Evolutionary conservation across 78 protist species (phyloP).

Genomic region (Dictyostelium purpureum): DNA sequence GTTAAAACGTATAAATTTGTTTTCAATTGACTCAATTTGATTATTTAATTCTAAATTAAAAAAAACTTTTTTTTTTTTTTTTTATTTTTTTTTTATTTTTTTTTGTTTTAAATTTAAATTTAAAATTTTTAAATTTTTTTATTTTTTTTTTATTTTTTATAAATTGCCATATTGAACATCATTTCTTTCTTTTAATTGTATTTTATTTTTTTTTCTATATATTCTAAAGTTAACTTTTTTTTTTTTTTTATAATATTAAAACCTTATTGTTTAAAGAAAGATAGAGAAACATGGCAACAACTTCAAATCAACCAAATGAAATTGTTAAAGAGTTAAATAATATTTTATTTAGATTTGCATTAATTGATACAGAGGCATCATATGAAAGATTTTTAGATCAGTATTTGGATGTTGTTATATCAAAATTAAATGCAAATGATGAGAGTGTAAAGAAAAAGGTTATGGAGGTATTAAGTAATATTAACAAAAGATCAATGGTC

Average conservation of each 20-base stretch:
- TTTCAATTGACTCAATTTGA: too few species aligned
- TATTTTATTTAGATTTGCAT: conserved; percentile 63
- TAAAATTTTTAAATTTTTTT: background rate
- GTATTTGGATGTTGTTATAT: background rate
- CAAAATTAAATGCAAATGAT: background rate
- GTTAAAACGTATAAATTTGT: too few species aligned
- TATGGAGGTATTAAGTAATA: conserved; percentile 64
- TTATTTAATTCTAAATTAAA: too few species aligned
- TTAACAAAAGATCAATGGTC: conserved; percentile 35
- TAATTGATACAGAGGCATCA: conserved; percentile 32
- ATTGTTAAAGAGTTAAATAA: conserved; percentile 50
- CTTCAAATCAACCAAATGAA: background rate
- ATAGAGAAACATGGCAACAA: conserved; percentile 14
- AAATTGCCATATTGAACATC: too few species aligned
- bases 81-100: background rate
- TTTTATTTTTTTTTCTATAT: background rate
- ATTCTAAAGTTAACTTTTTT: too few species aligned
- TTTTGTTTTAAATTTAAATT: background rate
- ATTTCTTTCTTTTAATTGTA: too few species aligned
- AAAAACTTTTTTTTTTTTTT: background rate
- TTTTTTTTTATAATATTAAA: too few species aligned
- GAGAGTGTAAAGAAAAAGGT: conserved; percentile 51
- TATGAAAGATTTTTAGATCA: conserved; percentile 25
- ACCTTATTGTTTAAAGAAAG: too few species aligned
- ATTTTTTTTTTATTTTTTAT: background rate